Evolutionary conservation across 2,329 filamentous ascomycete genomes (phyloP).

Genomic region (Xylariaceae sp.): DNA sequence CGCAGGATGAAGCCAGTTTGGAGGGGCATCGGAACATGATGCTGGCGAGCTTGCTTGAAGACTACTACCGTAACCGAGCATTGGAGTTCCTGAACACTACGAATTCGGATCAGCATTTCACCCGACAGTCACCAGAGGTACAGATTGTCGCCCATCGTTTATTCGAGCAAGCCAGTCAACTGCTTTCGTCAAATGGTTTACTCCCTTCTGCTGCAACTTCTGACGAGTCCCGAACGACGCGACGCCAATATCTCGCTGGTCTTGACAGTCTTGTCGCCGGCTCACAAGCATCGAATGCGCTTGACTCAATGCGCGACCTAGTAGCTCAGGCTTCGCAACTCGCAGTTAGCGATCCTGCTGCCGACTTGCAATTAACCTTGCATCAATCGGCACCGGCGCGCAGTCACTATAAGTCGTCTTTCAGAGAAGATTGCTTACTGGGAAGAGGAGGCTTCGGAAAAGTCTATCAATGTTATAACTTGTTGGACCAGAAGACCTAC

Average conservation of each 20-base stretch:
- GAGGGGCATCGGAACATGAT: conserved; percentile 34
- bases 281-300: conserved; percentile 15
- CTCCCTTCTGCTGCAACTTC: conserved; percentile 20
- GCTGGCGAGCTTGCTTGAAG: conserved; percentile 32
- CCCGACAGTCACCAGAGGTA: conserved; percentile 28
- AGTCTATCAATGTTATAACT: conserved; percentile 31
- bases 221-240: conserved; percentile 17
- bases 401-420: conserved; percentile 31
- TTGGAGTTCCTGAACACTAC: conserved; percentile 28
- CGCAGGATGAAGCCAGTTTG: conserved; percentile 17
- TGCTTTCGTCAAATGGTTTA: conserved; percentile 25
- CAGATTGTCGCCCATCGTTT: conserved; percentile 24
- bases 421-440: conserved; percentile 28
- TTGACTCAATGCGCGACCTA: conserved; percentile 25
- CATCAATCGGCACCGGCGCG: conserved; percentile 9
- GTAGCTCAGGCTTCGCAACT: conserved; percentile 22
- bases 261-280: conserved; percentile 26
- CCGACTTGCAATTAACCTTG: conserved; percentile 23
- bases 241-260: conserved; percentile 29
- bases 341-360: conserved; percentile 20
- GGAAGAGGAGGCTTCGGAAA: conserved; percentile 34
- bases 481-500: conserved; percentile 30
- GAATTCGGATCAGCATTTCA: conserved; percentile 23
- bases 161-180: conserved; percentile 24
- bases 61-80: conserved; percentile 29